Evolutionary conservation across 495 filamentous ascomycete genomes (phyloP).

Genomic region (Astrothelium macrocarpum): DNA sequence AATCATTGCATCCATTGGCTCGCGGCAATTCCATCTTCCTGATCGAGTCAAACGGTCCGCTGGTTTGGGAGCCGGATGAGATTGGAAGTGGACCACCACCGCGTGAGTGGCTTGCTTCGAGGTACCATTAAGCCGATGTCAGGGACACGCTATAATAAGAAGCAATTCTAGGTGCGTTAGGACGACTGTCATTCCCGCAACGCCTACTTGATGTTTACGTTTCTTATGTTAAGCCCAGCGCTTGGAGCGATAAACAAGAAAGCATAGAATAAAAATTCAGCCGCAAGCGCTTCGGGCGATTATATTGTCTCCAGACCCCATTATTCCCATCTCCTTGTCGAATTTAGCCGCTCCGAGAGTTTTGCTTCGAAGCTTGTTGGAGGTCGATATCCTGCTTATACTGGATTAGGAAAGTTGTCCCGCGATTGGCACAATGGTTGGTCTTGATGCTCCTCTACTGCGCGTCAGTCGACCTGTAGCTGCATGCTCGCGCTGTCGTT

Average conservation of each 20-base stretch:
- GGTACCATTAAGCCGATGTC: neutral
- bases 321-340: too few relatives aligned
- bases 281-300: too few relatives aligned
- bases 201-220: neutral
- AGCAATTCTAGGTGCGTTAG: neutral
- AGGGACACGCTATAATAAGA: neutral
- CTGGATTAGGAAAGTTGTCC: neutral
- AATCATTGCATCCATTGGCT: neutral
- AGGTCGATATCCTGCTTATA: neutral
- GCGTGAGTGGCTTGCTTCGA: neutral
- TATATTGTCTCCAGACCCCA: too few relatives aligned
- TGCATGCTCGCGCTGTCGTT: constrained; percentile 84
- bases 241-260: neutral
- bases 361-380: too few relatives aligned
- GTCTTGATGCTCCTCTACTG: constrained; percentile 62
- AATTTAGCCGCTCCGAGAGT: too few relatives aligned
- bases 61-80: neutral
- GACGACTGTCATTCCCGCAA: neutral
- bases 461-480: constrained; percentile 86
- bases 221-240: neutral
- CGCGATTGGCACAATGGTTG: neutral
- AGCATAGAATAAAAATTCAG: too few relatives aligned
- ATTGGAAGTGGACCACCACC: neutral
- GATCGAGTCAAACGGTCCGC: neutral
- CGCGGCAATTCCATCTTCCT: neutral